These are phyloP conservation scores for Alternaria atra DNA, from an alignment of 2,329 filamentous ascomycete species.

Conservation along the genomic window DNA sequence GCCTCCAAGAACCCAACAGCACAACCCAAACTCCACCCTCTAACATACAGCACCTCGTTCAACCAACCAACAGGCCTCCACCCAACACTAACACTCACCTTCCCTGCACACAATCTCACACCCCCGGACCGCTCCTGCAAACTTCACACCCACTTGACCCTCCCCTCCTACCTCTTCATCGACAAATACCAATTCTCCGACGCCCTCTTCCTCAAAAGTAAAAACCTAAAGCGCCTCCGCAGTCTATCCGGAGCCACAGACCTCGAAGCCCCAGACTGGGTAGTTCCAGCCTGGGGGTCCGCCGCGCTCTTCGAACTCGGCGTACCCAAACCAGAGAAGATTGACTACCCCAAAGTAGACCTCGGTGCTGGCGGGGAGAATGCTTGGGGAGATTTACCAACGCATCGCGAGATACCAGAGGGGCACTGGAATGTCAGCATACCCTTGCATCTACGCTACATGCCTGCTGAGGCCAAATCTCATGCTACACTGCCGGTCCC, in stretches of 20 bases:
- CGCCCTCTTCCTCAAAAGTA: constrained; percentile 78
- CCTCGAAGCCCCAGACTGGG: constrained; percentile 89
- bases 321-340: constrained; percentile 47
- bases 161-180: constrained; percentile 82
- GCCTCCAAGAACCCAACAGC: constrained; percentile 10
- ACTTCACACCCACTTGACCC: constrained; percentile 81
- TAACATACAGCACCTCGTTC: constrained; percentile 73
- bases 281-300: constrained; percentile 79
- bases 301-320: constrained; percentile 78
- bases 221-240: constrained; percentile 75
- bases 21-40: constrained; percentile 53
- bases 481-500: constrained; percentile 66
- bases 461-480: constrained; percentile 57
- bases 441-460: constrained; percentile 86
- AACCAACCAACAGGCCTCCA: constrained; percentile 81
- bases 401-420: constrained; percentile 28
- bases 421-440: constrained; percentile 71
- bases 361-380: not conserved
- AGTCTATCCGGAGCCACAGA: constrained; percentile 81
- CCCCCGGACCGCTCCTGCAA: constrained; percentile 64
- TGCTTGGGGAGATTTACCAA: constrained; percentile 5
- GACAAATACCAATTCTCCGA: constrained; percentile 88
- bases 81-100: constrained; percentile 78
- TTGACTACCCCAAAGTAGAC: constrained; percentile 17
- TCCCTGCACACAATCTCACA: constrained; percentile 63